These are phyloP conservation scores for Chamaecrista fasciculata DNA, from an alignment of 306 rosid genomes.

Conservation along the genomic window DNA sequence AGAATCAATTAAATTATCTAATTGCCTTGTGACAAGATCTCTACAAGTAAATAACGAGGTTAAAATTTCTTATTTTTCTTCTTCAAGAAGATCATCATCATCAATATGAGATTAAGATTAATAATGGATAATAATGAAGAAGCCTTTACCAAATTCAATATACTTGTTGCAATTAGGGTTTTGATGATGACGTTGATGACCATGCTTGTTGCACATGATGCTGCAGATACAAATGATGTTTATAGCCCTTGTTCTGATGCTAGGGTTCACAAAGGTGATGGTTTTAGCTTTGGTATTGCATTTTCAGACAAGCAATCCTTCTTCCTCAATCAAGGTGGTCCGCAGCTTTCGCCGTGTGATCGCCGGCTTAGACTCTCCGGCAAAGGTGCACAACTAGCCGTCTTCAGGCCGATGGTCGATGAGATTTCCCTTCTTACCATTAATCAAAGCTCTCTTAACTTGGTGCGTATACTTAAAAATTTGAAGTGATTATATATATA, in stretches of 20 bases:
- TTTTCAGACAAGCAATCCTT: conserved; percentile 56
- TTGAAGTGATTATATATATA: too few relatives aligned
- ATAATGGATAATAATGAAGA: conserved; percentile 32
- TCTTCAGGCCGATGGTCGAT: conserved; percentile 76
- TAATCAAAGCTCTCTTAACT: conserved; percentile 31
- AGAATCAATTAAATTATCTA: neutral
- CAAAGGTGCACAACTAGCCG: conserved; percentile 48
- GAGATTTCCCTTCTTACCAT: conserved; percentile 69
- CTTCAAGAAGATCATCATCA: conserved; percentile 26
- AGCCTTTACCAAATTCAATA: conserved; percentile 18
- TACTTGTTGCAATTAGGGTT: conserved; percentile 19
- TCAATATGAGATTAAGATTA: conserved; percentile 18
- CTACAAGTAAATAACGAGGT: neutral
- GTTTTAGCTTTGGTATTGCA: conserved; percentile 82
- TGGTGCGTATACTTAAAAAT: conserved; percentile 31
- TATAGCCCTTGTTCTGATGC: conserved; percentile 79
- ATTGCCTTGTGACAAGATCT: too few relatives aligned
- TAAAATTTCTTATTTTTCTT: neutral
- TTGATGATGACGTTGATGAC: conserved; percentile 15
- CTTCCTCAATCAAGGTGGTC: conserved; percentile 42
- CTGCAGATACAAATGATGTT: conserved; percentile 56
- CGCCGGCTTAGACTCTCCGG: conserved; percentile 47
- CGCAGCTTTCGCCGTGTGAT: conserved; percentile 90
- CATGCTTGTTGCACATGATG: conserved; percentile 42
- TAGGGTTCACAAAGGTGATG: conserved; percentile 64